Base-by-base conservation (phyloP, 192 early-diverging fungal species). In the Coemansia furcata region DNA sequence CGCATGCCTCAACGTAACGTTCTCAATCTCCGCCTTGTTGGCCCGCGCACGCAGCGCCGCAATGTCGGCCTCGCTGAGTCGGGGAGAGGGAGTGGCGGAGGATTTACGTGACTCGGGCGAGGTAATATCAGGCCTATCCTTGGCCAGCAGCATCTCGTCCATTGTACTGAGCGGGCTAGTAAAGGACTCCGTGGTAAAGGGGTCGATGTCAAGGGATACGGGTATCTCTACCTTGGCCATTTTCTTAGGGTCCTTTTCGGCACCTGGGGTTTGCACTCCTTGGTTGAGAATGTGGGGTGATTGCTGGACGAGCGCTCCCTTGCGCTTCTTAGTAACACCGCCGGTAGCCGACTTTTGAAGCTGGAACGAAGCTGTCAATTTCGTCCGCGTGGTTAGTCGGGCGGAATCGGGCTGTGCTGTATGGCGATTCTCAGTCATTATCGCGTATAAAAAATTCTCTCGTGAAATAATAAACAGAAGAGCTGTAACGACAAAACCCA, bases 161-260 rank as follows among this genome's bases (percentile, higher is more conserved):
- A 80, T 11, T 1, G 72, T 70, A 42, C 36, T 66, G 47, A 69
- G 73, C 60, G 78, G 78, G 43, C 66, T 66, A 32, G 65, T 66
- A 39, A 69, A 72, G 36, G 44, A 52, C 3, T 72, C 78, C 0
- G 63, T 40, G 8, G 65, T 19, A 36, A 80, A 80, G 37, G 78
- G 78, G 64, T 80, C 68, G 54, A 74, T 75, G 63, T 72, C 72
- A 0, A 80, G 66, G 36, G 77, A 80, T 3, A 80, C 63, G 17
- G 77, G 77, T 32, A 80, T 74, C n/a, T 75, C 78, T 29, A 74
- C 70, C 42, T 75, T 80, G 23, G 69, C 61, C 46, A 60, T 4
- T 47, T 75, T 80, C 36, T 75, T 74, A 7, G 73, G 32, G 26
- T 74, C 78, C 63, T 80, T 80, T 14, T 80, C 73, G 6, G 38